Evolutionary conservation across 306 rosid species (phyloP), one percentile per base, ranked within the genome.

Genomic region (Psophocarpus tetragonolobus): DNA sequence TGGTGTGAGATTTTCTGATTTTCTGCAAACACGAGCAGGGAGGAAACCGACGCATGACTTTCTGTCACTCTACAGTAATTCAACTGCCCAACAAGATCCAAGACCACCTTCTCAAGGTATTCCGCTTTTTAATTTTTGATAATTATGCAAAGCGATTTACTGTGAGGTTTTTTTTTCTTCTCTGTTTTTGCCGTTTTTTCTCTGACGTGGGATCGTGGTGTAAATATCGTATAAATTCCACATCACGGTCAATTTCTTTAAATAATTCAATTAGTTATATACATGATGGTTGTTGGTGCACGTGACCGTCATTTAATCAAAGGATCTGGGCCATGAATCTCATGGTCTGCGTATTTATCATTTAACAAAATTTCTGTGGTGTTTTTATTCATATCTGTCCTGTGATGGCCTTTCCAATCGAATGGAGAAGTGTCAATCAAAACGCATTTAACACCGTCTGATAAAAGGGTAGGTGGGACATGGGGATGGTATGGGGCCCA

Each of bases 1-100:
- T 48, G 32, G 33, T 53, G 23, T 26, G 54, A 33, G 63, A 15
- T 57, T 68, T 32, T 69, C 24, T 17, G 15, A 21, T 35, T 65
- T 77, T 76, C 18, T 2, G 30, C 71, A 50, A 77, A 71, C 70
- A 63, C 81, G 44, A 53, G 84, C 93, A 88, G 97, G 94, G 81
- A 88, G 87, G 56, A 95, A 92, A 87, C 80, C 97, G 63, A 89
- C 97, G 57, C 97, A 92, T 53, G 99, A 95, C 85, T 95, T 92
- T 85, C 96, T 95, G 69, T 91, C 99, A 44, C 91, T 95, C 60
- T 89, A 81, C 75, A 89, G 91, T 75, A 92, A 88, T 87, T 86
- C 97, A 78, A 78, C 87, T 78, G 79, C 88, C 65, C 96, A 89
- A 58, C 97, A 89, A 83, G 99, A 89, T 91, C 95, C 99, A 79